Conservation (phyloP, 805 yeast species). For the Alloascoidea hylecoeti region DNA sequence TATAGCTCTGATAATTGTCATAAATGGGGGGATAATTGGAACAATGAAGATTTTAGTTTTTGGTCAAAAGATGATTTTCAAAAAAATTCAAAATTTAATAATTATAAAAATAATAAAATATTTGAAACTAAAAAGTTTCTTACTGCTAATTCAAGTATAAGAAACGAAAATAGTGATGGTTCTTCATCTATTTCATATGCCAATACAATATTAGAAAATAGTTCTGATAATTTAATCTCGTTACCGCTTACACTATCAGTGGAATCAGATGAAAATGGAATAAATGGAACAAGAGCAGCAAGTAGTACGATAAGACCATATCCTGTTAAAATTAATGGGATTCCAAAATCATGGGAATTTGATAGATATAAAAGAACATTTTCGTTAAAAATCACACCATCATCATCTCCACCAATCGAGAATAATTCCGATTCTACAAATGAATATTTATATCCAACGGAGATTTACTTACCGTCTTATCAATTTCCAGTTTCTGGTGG, state of each 20-base stretch:
- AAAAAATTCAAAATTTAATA: slow-evolving; percentile 7
- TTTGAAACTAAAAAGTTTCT: no score
- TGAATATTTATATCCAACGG: slow-evolving; percentile 31
- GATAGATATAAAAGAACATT: slow-evolving; percentile 32
- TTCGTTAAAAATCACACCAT: background rate
- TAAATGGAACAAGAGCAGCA: slow-evolving; percentile 34
- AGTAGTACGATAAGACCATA: slow-evolving; percentile 71
- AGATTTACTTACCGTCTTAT: slow-evolving; percentile 55
- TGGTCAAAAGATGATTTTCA: slow-evolving; percentile 55
- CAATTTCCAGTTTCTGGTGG: slow-evolving; percentile 51
- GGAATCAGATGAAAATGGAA: background rate
- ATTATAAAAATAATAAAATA: no score
- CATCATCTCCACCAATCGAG: background rate
- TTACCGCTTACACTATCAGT: no score
- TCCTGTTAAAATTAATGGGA: slow-evolving; percentile 52
- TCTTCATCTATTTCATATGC: no score
- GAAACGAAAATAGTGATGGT: no score
- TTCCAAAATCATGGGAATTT: slow-evolving; percentile 38
- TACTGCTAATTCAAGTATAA: no score
- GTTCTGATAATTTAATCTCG: no score
- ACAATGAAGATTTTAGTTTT: slow-evolving; percentile 84
- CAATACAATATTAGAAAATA: no score
- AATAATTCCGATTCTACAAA: slow-evolving; percentile 8
- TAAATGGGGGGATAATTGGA: slow-evolving; percentile 86
- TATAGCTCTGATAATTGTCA: slow-evolving; percentile 65